Evolutionary conservation across 73 alveolate species (phyloP), one percentile per base, ranked within the genome.

Genomic region (Tetrahymena malaccensis): DNA sequence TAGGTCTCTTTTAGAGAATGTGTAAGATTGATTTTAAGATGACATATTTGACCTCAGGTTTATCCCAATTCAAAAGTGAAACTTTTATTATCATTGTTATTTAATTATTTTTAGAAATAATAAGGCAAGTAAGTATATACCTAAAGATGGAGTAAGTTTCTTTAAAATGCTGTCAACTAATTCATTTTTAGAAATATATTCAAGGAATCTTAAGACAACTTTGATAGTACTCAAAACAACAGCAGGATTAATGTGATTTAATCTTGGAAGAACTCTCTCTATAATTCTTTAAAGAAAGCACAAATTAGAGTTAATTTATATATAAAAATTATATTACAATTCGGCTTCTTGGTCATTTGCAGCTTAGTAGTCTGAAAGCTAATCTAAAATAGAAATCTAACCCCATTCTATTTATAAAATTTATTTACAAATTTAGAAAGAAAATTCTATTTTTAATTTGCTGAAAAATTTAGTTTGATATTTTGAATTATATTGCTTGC

Each of bases 31-130:
- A 98, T 94, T 99, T 96, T 31, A 98, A 93, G 35, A 98, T 98
- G 38, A 98, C 97, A 97, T 98, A 98, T 95, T 98, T 97, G 93
- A 98, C 96, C 94, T 98, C 99, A 11, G 99, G 99, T 70, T 98
- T 97, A 83, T 94, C 58, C 96, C 98, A 96, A 34, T 97, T 97
- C 98, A 98, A 96, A 27, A 98, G 94, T n/a, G 99, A 98, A 31
- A 98, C 97, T 85, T 19, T 22, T 1, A 50, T 50, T 50, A 3
- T 19, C 16, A 13, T 21, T 19, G 10, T 10, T 1, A 50, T 1
- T 50, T 50, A 19, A 50, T 50, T 50, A 50, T 19, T 5, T 17
- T 2, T 19, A 50, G 27, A 50, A 15, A 15, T 19, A 10, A 50
- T 5, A 2, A 4, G 1, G 3, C 9, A 40, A 50, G 16, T 50